Percentiles rank a stretch among this genome's conserved stretches.
These are phyloP conservation scores for Tulasnella calospora DNA, from an alignment of 768 basidiomycete species.

Conservation along the genomic window DNA sequence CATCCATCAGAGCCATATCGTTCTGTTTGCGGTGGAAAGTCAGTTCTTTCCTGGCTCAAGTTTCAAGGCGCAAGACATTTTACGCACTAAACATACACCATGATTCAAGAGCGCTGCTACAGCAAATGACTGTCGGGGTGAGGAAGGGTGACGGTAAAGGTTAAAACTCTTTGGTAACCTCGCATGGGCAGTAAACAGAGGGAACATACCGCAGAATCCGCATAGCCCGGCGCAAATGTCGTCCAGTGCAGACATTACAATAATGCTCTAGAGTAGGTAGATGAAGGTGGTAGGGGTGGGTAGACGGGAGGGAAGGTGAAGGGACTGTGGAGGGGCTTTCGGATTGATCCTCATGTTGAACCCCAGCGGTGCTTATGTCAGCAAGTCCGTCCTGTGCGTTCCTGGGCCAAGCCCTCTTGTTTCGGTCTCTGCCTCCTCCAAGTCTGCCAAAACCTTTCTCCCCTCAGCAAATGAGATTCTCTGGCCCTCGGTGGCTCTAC, in stretches of 20 bases:
- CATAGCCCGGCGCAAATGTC: background rate
- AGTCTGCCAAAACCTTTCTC: background rate
- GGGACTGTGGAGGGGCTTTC: background rate
- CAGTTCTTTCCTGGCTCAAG: background rate
- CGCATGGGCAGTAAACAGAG: background rate
- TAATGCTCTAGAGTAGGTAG: background rate
- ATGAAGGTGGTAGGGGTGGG: background rate
- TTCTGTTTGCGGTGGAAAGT: background rate
- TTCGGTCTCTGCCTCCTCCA: background rate
- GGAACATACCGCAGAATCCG: background rate
- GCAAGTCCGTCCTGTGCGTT: background rate
- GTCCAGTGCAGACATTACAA: background rate
- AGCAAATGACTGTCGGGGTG: background rate
- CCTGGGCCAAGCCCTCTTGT: background rate
- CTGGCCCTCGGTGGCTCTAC: background rate
- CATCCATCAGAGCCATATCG: background rate
- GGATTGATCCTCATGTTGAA: background rate
- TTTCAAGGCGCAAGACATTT: background rate
- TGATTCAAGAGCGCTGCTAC: background rate
- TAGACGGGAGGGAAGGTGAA: background rate
- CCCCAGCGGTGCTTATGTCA: background rate
- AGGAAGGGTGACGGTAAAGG: too few relatives aligned
- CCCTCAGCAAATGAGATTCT: background rate
- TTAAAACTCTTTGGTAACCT: background rate
- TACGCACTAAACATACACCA: constrained; percentile 2